phyloP scores from a whole-genome alignment of 768 basidiomycete genomes.

The Mycena latifolia region DNA sequence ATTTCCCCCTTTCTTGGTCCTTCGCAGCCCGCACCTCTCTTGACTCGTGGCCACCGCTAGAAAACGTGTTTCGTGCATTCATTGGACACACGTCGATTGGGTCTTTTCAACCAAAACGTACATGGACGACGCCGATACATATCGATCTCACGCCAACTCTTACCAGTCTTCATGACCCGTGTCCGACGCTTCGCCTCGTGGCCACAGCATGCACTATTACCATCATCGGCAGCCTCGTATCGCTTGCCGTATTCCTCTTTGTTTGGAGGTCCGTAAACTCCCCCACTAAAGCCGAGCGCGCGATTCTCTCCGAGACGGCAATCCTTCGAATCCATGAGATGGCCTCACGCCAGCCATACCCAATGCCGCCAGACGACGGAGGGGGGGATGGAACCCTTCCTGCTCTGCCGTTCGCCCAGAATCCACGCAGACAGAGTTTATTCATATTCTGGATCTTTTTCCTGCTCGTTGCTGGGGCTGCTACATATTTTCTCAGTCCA shows the following conservation, averaged over 20 bases:
- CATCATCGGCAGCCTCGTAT: conserved; percentile 4
- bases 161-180: background rate
- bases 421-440: conserved; percentile 30
- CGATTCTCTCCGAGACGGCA: conserved; percentile 23
- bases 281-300: conserved; percentile 4
- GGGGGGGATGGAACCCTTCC: conserved; percentile 24
- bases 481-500: conserved; percentile 18
- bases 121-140: background rate
- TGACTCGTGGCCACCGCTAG: conserved; percentile 21
- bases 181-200: background rate
- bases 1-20: background rate
- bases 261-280: background rate
- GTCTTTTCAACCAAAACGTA: background rate
- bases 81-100: background rate
- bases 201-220: conserved; percentile 20
- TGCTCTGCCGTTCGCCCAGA: conserved; percentile 23
- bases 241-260: conserved; percentile 5
- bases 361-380: conserved; percentile 28
- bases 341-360: conserved; percentile 31
- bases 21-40: background rate
- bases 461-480: conserved; percentile 6
- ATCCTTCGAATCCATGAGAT: conserved; percentile 27
- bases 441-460: conserved; percentile 32
- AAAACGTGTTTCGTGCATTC: conserved; percentile 10
- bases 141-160: conserved; percentile 6